These are phyloP conservation scores for Closterium sp. DNA, from an alignment of 139 green algal species.

Conservation along the genomic window DNA sequence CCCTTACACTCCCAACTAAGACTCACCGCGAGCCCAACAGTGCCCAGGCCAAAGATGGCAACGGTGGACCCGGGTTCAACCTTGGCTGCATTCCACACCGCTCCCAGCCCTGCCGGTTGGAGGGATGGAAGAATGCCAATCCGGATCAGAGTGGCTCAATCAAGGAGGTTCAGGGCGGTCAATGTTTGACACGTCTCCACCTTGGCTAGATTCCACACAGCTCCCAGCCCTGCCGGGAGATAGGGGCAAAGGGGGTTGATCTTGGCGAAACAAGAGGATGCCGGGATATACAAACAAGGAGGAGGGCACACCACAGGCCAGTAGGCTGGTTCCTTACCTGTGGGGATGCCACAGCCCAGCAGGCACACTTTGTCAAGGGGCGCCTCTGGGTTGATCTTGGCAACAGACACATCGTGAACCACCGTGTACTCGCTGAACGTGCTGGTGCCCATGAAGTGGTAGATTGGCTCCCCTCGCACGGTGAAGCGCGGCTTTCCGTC, in stretches of 20 bases:
- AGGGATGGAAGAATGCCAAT: too few species aligned
- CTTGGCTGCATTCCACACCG: constrained; percentile 94
- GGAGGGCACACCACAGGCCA: too few species aligned
- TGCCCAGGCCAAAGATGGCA: constrained; percentile 67
- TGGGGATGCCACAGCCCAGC: constrained; percentile 56
- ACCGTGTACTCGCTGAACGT: constrained; percentile 99
- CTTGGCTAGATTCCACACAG: too few species aligned
- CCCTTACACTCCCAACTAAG: background rate
- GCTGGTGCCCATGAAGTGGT: constrained; percentile 98
- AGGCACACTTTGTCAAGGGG: constrained; percentile 76
- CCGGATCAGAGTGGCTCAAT: too few species aligned
- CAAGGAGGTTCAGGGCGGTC: too few species aligned
- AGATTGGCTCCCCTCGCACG: constrained; percentile 82
- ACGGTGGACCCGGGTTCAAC: constrained; percentile 80
- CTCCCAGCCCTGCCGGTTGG: constrained; percentile 77
- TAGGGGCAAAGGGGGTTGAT: too few species aligned
- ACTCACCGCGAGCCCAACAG: constrained; percentile 48
- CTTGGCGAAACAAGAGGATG: too few species aligned
- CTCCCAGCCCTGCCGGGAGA: too few species aligned
- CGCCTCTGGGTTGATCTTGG: constrained; percentile 56
- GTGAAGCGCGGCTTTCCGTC: constrained; percentile 84
- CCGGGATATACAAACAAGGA: too few species aligned
- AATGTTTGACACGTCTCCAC: too few species aligned
- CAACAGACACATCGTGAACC: constrained; percentile 75
- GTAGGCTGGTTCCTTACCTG: constrained; percentile 13